phyloP scores from a whole-genome alignment of 148 eudicot genomes.

The Rhododendron ferrugineum region DNA sequence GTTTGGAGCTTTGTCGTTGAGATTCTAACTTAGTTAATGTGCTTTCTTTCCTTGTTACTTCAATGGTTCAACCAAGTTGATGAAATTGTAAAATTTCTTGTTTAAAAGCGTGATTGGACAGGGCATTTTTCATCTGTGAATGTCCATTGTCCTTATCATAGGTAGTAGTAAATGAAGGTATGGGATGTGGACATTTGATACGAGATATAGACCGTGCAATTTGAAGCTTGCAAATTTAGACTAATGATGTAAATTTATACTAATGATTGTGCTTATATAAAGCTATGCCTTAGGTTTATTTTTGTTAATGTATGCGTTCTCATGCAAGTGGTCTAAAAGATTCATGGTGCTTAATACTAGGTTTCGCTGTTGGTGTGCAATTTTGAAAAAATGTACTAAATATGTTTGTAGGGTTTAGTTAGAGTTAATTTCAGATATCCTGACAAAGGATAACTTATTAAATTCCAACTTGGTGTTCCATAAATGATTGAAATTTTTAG shows the following conservation, averaged over 20 bases:
- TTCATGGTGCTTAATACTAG: background rate
- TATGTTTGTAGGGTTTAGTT: background rate
- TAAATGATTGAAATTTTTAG: background rate
- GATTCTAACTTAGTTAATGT: background rate
- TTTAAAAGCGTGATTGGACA: background rate
- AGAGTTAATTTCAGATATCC: background rate
- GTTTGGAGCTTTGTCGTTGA: background rate
- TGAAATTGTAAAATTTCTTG: background rate
- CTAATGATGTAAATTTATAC: background rate
- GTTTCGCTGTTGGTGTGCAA: background rate
- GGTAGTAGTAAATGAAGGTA: background rate
- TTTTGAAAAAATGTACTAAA: background rate
- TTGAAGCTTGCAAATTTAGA: background rate
- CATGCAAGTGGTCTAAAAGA: background rate
- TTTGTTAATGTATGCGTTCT: background rate
- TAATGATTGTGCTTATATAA: background rate
- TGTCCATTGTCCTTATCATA: background rate
- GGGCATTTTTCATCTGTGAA: background rate
- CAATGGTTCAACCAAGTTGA: background rate
- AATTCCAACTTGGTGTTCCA: background rate
- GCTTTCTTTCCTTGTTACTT: conserved; percentile 1
- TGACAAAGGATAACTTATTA: background rate
- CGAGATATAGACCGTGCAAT: background rate
- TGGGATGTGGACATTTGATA: background rate
- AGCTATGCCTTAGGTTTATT: background rate